phyloP scores from a whole-genome alignment of 2,329 filamentous ascomycete genomes.

The Stemphylium vesicarium region DNA sequence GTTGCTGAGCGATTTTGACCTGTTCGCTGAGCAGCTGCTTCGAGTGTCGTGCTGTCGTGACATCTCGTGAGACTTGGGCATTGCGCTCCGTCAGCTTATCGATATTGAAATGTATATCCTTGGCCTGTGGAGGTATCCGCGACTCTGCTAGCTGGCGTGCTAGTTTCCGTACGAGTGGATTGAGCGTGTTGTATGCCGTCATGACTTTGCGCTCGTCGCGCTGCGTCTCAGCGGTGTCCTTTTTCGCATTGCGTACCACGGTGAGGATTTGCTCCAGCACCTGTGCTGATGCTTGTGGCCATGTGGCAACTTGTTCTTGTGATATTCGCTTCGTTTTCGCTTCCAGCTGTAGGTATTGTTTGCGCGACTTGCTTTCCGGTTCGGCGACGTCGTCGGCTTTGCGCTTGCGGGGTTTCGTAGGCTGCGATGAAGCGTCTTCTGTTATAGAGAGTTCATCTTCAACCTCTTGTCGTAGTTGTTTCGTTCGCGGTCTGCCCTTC shows the following conservation, averaged over 20 bases:
- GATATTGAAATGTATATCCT: slow-evolving; percentile 65
- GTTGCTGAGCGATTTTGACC: slow-evolving; percentile 60
- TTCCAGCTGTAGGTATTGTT: slow-evolving; percentile 44
- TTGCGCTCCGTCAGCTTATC: slow-evolving; percentile 69
- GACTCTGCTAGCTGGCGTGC: slow-evolving; percentile 64
- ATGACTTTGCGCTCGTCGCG: slow-evolving; percentile 54
- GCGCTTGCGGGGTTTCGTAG: slow-evolving; percentile 25
- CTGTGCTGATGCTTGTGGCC: slow-evolving; percentile 63
- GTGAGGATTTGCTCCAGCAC: slow-evolving; percentile 63
- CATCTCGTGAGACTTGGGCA: slow-evolving; percentile 51
- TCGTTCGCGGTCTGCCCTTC: slow-evolving; percentile 18
- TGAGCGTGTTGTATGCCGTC: slow-evolving; percentile 63
- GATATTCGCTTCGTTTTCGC: slow-evolving; percentile 45
- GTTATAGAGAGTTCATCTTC: slow-evolving; percentile 19
- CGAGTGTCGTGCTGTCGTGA: slow-evolving; percentile 68
- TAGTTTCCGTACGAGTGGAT: slow-evolving; percentile 62
- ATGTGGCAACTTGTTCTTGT: slow-evolving; percentile 47
- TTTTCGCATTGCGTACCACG: slow-evolving; percentile 65
- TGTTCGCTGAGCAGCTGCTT: slow-evolving; percentile 67
- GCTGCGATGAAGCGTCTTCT: slow-evolving; percentile 1
- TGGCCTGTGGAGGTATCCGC: slow-evolving; percentile 68
- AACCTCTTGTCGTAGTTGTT: slow-evolving; percentile 15
- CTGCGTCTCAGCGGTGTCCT: slow-evolving; percentile 66
- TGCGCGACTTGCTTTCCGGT: slow-evolving; percentile 21
- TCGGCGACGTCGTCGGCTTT: slow-evolving; percentile 33